phyloP scores from a whole-genome alignment of 2,329 filamentous ascomycete genomes.

The Fusarium duplospermum region DNA sequence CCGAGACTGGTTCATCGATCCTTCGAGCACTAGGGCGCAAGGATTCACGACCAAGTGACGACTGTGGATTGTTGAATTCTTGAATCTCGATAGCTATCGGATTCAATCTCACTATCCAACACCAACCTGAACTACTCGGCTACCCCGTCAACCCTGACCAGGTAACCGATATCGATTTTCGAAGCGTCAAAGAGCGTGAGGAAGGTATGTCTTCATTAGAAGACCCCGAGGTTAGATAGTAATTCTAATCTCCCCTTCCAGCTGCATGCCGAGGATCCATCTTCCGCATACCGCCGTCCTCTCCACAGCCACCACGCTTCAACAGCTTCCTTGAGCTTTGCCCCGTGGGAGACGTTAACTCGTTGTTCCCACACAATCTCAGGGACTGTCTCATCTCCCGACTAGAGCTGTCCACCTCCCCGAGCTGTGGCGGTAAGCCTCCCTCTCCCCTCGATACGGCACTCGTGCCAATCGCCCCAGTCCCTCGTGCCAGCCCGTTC shows the following conservation, averaged over 20 bases:
- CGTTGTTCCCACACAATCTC: constrained; percentile 68
- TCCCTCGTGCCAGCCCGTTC: constrained; percentile 43
- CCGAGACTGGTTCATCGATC: constrained; percentile 44
- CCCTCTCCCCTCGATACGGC: constrained; percentile 40
- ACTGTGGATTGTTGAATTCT: constrained; percentile 27
- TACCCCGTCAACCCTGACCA: constrained; percentile 7
- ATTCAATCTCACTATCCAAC: constrained; percentile 1
- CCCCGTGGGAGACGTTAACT: constrained; percentile 73
- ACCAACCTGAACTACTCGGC: constrained; percentile 16
- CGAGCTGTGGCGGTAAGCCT: constrained; percentile 65
- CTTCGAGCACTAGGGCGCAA: constrained; percentile 41
- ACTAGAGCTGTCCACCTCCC: constrained; percentile 51
- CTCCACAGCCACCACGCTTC: constrained; percentile 56
- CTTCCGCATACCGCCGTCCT: constrained; percentile 50
- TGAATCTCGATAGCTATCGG: constrained; percentile 5
- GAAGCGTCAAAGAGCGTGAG: constrained; percentile 23
- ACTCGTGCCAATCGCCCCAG: constrained; percentile 35
- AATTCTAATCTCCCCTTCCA: constrained; percentile 46
- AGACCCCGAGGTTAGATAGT: constrained; percentile 18
- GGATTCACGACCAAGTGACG: constrained; percentile 27
- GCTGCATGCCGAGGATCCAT: constrained; percentile 52
- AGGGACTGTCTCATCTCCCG: constrained; percentile 60
- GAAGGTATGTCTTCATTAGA: constrained; percentile 43
- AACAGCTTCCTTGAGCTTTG: constrained; percentile 56
- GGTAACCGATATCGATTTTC: constrained; percentile 17